Evolutionary conservation across 2,329 filamentous ascomycete species (phyloP), one percentile per base, ranked within the genome.

Genomic region (Sarocladium kiliense): DNA sequence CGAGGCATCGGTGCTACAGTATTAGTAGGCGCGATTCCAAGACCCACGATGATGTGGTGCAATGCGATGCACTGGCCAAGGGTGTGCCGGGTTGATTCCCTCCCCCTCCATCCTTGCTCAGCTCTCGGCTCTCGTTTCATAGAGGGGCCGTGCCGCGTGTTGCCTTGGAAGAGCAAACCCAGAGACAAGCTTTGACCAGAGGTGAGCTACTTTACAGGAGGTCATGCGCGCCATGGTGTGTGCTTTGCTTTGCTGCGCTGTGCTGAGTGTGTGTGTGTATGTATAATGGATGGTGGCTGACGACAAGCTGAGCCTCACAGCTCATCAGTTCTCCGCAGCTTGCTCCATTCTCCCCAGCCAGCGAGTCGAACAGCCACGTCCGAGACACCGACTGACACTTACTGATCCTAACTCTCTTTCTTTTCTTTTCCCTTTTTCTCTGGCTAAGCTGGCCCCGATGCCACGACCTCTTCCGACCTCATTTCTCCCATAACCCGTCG

Each of bases 121-220:
- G 27, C 26, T 51, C 47, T 51, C 47, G 47, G 47, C 47, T 51
- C 27, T 51, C 27, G 47, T 51, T 51, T 51, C 47, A 51, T 51
- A 26, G 19, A 34, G 27, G 47, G 27, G 18, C 30, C 30, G 47
- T 51, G 47, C 47, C 47, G 47, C 47, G 27, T 36, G 27, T 34
- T 51, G 47, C 47, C 47, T 51, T 51, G 47, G 30, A 51, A 51
- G 9, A 39, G 44, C 11, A n/a, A 47, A 27, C 12, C 10, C 11
- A 27, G 21, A 3, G 25, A 23, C 5, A 30, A 27, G 44, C 44
- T 47, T 47, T 21, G 18, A 47, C 21, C 16, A 7, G 44, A 47
- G 25, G 41, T 3, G 41, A 30, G 47, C 25, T 18, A 32, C 44
- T 19, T 49, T 32, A 7, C 14, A 9, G 7, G 18, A 6, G 16